Base-by-base conservation (phyloP, 805 yeast species). In the Saccharomyces paradoxus region DNA sequence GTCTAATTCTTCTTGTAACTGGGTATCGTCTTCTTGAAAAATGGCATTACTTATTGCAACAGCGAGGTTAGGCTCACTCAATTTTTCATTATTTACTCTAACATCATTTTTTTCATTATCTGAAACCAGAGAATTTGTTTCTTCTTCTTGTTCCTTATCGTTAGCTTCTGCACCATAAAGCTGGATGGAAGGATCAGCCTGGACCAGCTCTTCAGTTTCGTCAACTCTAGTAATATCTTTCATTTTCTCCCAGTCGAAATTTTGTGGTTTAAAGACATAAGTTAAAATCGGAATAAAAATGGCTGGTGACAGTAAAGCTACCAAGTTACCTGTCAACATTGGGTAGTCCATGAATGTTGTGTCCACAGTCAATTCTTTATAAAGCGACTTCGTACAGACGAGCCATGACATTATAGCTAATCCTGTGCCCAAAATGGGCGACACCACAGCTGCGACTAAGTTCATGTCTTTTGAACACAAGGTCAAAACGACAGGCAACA, bases 311-410 rank as follows among this genome's bases (percentile, higher is more conserved):
- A 82, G 74, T 57, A 90, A 72, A 0, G 96, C 92, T 52, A 89
- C 90, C 49, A 89, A 82, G 69, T 90, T 90, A 56, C 96, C 97
- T 2, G 85, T 83, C 58, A 89, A 77, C 97, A 91, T 91, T 46
- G 97, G 86, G 66, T 87, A 80, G 69, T 91, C 96, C 58, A 78
- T 80, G 60, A 92, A 94, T n/a, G 95, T 82, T 54, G 69, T 72
- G 67, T 76, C 72, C 48, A 78, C 78, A 6, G 78, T 78, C 48
- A 80, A 71, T 3, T 68, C 59, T 41, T 78, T 77, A 55, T 68
- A 72, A 49, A 73, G 61, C 2, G 73, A 70, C 58, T 75, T 79
- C 8, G 83, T 78, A 51, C 78, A 71, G 5, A 73, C 78, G 49
- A 80, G 63, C 89, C 91, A 86, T 3, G 89, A 74, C 73, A 83